Evolutionary conservation across 2,329 filamentous ascomycete species (phyloP), one percentile per base, ranked within the genome.

Genomic region (Diaporthe sp.): DNA sequence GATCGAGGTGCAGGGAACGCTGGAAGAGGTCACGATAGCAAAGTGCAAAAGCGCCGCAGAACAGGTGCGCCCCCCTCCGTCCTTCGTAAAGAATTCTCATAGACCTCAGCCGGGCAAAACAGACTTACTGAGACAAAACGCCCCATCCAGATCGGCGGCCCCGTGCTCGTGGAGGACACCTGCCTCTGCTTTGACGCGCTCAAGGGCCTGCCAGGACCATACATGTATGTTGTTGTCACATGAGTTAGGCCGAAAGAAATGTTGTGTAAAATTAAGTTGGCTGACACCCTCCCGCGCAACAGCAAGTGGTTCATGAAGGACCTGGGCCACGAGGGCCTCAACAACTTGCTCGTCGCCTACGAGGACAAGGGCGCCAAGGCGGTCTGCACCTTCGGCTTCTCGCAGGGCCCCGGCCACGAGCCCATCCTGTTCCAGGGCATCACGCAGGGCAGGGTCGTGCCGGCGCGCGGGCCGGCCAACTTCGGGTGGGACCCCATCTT

Each of bases 401-500:
- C 92, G 73, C 90, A 92, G 78, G 97, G 96, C 0, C 97, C 96
- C 6, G 96, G 94, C 3, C 88, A 94, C 72, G 92, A 98, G 81
- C 93, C 95, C 1, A 89, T 98, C 39, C 88, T 98, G 22, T 99
- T 99, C 85, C 96, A 99, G 85, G 97, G 97, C 12, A 90, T 95
- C 76, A 98, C 96, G 17, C 70, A 90, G 85, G 90, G 96, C 75
- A 94, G 92, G 83, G 95, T 99, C 82, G 96, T 98, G 53, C 92
- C 92, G 44, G 91, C 95, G 28, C 90, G 97, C 82, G 97, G 97
- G 9, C 93, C 95, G 58, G 86, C 91, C 25, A 89, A 91, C 72
- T 99, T 99, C 83, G 97, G 96, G 61, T 99, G 97, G 97, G 97
- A 99, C 84, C 92, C 97, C 2, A 93, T 98, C 78, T 99, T 99